Evolutionary conservation across 2,329 filamentous ascomycete genomes (phyloP).

Genomic region (Lachnellula arida): DNA sequence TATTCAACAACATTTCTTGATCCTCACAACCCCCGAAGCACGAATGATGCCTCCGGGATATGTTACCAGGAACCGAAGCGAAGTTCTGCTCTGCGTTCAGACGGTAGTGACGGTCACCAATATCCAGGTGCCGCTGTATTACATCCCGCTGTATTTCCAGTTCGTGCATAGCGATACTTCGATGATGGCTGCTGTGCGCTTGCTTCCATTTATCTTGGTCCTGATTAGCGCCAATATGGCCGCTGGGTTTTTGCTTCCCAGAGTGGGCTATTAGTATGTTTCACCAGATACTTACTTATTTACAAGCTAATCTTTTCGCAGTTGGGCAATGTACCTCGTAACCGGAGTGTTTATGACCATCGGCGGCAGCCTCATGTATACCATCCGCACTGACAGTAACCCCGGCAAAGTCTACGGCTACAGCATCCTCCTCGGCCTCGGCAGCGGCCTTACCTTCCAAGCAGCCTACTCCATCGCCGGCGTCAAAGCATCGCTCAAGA

Average conservation of each 20-base stretch:
- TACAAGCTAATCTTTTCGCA: not conserved
- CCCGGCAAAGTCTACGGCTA: conserved; percentile 32
- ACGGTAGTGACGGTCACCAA: conserved; percentile 34
- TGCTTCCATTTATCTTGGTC: conserved; percentile 37
- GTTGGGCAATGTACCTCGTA: conserved; percentile 2
- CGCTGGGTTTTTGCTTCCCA: conserved; percentile 36
- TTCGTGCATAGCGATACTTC: conserved; percentile 35
- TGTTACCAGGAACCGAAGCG: conserved; percentile 35
- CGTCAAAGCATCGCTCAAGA: conserved; percentile 24
- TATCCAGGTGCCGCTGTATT: conserved; percentile 39
- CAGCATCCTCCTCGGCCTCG: conserved; percentile 36
- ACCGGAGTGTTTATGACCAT: conserved; percentile 5
- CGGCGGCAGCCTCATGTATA: conserved; percentile 28
- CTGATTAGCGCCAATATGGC: conserved; percentile 36
- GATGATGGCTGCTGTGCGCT: conserved; percentile 33
- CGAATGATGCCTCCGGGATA: conserved; percentile 42
- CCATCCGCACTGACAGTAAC: conserved; percentile 22
- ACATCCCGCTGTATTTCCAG: conserved; percentile 46
- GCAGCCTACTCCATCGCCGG: conserved; percentile 13
- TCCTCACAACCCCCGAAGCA: conserved; percentile 40
- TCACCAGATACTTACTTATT: not conserved
- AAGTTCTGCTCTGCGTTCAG: conserved; percentile 40
- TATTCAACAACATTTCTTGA: conserved; percentile 41
- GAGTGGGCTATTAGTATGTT: conserved; percentile 28
- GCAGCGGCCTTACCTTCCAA: conserved; percentile 31